Conservation (phyloP, 2,329 filamentous ascomycete species). For the Clonostachys byssicola region DNA sequence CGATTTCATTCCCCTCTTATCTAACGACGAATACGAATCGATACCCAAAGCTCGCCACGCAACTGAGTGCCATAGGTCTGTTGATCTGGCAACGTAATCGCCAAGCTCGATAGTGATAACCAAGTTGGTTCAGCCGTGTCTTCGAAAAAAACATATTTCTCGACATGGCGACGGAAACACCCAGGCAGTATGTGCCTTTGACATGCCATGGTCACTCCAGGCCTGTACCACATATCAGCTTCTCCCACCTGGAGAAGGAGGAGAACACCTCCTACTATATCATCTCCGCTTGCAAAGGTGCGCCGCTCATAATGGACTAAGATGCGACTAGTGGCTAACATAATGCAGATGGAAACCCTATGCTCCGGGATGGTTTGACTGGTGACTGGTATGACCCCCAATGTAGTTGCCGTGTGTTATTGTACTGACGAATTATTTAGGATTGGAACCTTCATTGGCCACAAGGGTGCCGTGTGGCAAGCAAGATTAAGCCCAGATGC, state of each 20-base stretch:
- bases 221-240: conserved; percentile 86
- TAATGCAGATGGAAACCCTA: conserved; percentile 83
- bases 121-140: not conserved
- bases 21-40: not conserved
- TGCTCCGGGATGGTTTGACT: conserved; percentile 93
- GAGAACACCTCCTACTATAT: conserved; percentile 72
- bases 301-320: conserved; percentile 8
- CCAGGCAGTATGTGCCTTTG: conserved; percentile 71
- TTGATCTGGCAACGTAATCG: too few relatives aligned
- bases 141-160: conserved; percentile 1
- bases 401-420: not conserved
- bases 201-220: conserved; percentile 94
- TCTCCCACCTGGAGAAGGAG: conserved; percentile 78
- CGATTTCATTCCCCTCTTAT: too few relatives aligned
- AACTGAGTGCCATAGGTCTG: too few relatives aligned
- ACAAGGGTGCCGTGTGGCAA: conserved; percentile 98
- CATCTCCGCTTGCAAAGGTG: conserved; percentile 89
- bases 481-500: conserved; percentile 86
- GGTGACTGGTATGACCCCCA: conserved; percentile 70
- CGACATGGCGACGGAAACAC: conserved; percentile 27
- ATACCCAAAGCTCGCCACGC: not conserved
- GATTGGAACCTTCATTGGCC: conserved; percentile 97
- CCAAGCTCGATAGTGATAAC: too few relatives aligned
- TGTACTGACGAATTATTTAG: conserved; percentile 56
- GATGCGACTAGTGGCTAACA: conserved; percentile 12